Conservation (phyloP, 2,329 filamentous ascomycete species). For the Aspergillus sp. region DNA sequence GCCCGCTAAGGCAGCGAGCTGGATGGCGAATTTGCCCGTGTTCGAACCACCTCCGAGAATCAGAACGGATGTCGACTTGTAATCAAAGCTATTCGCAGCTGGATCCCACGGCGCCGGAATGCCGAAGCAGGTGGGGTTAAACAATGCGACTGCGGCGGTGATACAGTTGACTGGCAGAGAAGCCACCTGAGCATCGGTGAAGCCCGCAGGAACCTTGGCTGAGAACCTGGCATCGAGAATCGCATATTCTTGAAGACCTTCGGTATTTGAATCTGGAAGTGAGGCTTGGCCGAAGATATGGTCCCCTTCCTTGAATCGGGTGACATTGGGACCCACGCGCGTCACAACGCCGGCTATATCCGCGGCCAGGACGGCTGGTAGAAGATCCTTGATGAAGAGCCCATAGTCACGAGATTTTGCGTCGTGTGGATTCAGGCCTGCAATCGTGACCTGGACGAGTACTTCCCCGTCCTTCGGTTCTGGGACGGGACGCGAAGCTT, state of each 20-base stretch:
- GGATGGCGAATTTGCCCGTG: slow-evolving; percentile 16
- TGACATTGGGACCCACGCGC: not conserved
- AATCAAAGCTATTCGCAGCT: slow-evolving; percentile 5
- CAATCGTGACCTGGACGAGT: not conserved
- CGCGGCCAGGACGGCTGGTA: not conserved
- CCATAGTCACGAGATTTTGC: not conserved
- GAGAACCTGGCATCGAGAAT: not conserved
- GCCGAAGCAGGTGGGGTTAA: not conserved
- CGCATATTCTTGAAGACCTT: not conserved
- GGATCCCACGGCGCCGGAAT: slow-evolving; percentile 5
- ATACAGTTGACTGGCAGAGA: not conserved
- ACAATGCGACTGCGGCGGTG: not conserved
- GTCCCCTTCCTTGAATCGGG: not conserved
- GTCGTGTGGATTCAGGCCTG: not conserved
- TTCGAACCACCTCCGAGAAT: slow-evolving; percentile 20
- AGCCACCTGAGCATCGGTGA: not conserved
- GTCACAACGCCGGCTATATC: not conserved
- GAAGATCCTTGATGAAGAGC: not conserved
- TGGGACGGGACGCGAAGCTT: not conserved
- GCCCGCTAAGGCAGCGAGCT: slow-evolving; percentile 21
- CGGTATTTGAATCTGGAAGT: not conserved
- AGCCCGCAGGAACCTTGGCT: not conserved
- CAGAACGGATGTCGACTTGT: slow-evolving; percentile 6
- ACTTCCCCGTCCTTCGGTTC: not conserved
- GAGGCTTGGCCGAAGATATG: not conserved